These are phyloP conservation scores for Cornus controversa DNA, from an alignment of 148 eudicot species.

Conservation along the genomic window DNA sequence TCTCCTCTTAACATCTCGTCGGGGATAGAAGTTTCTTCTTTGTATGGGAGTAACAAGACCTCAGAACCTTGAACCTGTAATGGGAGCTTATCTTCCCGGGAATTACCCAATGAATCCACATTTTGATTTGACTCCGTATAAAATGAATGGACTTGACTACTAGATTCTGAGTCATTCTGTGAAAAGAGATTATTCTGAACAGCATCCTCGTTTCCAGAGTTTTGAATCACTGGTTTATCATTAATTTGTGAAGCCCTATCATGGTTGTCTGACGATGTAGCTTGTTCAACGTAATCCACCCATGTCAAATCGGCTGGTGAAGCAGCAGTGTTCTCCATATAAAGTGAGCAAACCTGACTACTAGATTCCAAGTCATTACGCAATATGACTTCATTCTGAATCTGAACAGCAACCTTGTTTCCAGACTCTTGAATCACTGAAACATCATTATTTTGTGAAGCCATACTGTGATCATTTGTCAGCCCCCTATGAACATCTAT, in stretches of 20 bases:
- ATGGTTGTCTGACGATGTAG: too few species aligned
- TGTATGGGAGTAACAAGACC: constrained; percentile 58
- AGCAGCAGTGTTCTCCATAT: too few species aligned
- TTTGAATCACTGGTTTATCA: too few species aligned
- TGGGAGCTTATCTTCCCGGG: constrained; percentile 41
- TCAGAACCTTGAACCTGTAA: constrained; percentile 50
- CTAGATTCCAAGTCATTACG: too few species aligned
- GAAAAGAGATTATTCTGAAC: constrained; percentile 2
- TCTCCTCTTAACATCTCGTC: constrained; percentile 26
- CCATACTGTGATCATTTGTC: constrained; percentile 6
- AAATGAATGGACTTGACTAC: constrained; percentile 16
- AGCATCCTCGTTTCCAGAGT: too few species aligned
- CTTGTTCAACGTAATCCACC: too few species aligned
- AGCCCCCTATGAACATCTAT: too few species aligned
- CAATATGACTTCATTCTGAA: background rate
- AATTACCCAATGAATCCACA: constrained; percentile 28
- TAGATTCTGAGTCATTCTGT: constrained; percentile 17
- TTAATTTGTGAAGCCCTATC: too few species aligned
- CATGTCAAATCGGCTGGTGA: too few species aligned
- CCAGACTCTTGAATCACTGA: constrained; percentile 24
- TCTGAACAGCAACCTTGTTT: constrained; percentile 22
- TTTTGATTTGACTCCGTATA: constrained; percentile 20
- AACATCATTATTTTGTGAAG: constrained; percentile 20
- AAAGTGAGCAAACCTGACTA: too few species aligned
- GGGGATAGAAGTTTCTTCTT: constrained; percentile 36